Evolutionary conservation across 2,329 filamentous ascomycete genomes (phyloP).

Genomic region (Claviceps sp.): DNA sequence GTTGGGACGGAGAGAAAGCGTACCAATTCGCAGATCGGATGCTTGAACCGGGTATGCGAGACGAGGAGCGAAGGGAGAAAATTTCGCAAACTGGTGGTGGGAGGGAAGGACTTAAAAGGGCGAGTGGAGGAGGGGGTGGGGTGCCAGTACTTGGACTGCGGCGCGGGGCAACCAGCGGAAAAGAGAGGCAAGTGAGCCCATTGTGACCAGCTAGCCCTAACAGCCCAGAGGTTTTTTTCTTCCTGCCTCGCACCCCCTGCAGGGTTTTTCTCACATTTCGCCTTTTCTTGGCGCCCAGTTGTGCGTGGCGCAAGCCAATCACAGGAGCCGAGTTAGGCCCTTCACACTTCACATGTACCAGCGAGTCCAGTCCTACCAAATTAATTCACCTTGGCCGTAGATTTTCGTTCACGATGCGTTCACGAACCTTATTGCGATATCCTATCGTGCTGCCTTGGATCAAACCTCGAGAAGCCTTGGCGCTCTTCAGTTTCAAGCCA

Average conservation of each 20-base stretch:
- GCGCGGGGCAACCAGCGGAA: constrained; percentile 22
- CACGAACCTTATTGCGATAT: no score
- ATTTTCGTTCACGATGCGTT: no score
- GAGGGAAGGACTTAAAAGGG: constrained; percentile 27
- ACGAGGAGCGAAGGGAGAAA: constrained; percentile 26
- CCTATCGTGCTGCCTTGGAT: not conserved
- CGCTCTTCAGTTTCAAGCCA: no score
- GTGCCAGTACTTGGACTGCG: constrained; percentile 14
- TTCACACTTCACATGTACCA: not conserved
- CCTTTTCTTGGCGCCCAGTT: constrained; percentile 1
- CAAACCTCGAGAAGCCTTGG: not conserved
- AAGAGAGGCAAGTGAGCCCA: not conserved
- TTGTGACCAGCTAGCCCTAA: constrained; percentile 20
- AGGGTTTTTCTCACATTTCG: constrained; percentile 8
- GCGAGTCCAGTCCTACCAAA: not conserved
- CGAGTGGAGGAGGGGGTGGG: constrained; percentile 15
- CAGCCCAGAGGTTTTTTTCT: constrained; percentile 16
- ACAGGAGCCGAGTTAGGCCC: not conserved
- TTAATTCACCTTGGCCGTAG: not conserved
- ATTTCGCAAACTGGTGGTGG: constrained; percentile 21
- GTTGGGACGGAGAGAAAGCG: constrained; percentile 9
- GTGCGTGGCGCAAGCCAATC: constrained; percentile 7
- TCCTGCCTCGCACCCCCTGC: constrained; percentile 5
- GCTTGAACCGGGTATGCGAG: constrained; percentile 32
- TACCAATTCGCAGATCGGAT: constrained; percentile 30